These are phyloP conservation scores for Raffaelea ambrosiae DNA, from an alignment of 2,329 filamentous ascomycete genomes.

Conservation along the genomic window DNA sequence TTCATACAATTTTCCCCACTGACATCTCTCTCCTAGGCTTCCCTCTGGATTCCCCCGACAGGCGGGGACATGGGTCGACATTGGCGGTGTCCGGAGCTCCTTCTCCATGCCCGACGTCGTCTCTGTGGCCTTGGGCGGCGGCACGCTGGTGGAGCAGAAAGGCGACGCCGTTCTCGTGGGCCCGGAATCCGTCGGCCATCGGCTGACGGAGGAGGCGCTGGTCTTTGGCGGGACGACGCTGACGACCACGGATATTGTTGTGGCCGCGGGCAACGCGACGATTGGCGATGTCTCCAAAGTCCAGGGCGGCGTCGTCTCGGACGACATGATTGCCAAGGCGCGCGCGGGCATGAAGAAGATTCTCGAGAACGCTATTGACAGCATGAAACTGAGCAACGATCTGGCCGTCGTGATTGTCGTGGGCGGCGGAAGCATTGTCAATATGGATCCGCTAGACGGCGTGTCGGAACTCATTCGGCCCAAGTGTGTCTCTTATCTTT, in stretches of 20 bases:
- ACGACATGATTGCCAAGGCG: slow-evolving; percentile 25
- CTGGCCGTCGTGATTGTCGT: slow-evolving; percentile 52
- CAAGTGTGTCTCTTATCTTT: too few species aligned
- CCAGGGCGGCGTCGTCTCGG: slow-evolving; percentile 32
- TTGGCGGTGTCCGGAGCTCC: slow-evolving; percentile 55
- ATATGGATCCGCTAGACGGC: slow-evolving; percentile 43
- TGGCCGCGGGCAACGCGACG: slow-evolving; percentile 11
- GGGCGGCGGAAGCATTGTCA: slow-evolving; percentile 52
- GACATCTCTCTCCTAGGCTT: too few species aligned
- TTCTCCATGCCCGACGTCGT: slow-evolving; percentile 48
- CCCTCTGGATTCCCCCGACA: slow-evolving; percentile 56
- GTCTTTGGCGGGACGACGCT: slow-evolving; percentile 47
- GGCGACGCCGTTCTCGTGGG: slow-evolving; percentile 28
- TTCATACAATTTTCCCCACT: too few species aligned
- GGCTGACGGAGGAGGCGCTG: slow-evolving; percentile 41
- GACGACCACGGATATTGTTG: slow-evolving; percentile 50
- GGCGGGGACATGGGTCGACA: slow-evolving; percentile 50
- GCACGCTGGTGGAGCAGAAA: slow-evolving; percentile 39
- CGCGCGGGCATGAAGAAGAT: slow-evolving; percentile 36
- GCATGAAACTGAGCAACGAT: slow-evolving; percentile 53
- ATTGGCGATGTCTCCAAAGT: slow-evolving; percentile 22
- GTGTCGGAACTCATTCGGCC: too few species aligned
- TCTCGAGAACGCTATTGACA: slow-evolving; percentile 48
- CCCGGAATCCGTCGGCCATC: slow-evolving; percentile 19
- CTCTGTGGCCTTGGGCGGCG: slow-evolving; percentile 50